phyloP scores from a whole-genome alignment of 495 filamentous ascomycete species.

The Aspergillus leporis region DNA sequence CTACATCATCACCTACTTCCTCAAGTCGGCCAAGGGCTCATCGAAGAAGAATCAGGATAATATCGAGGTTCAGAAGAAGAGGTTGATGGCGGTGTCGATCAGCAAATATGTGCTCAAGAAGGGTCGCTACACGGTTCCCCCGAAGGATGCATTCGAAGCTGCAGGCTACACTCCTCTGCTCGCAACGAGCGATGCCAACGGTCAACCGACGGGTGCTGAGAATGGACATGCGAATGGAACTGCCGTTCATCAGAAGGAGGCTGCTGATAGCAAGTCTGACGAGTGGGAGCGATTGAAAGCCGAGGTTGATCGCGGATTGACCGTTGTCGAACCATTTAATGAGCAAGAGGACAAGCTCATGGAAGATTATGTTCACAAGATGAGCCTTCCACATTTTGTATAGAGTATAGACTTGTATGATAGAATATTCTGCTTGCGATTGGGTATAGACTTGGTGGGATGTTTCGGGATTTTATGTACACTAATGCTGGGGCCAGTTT shows the following conservation, averaged over 20 bases:
- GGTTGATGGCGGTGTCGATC: conserved; percentile 66
- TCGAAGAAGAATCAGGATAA: conserved; percentile 35
- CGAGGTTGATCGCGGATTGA: conserved; percentile 46
- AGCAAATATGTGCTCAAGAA: conserved; percentile 82
- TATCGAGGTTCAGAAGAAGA: conserved; percentile 31
- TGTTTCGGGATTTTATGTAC: too few relatives aligned
- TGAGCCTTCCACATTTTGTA: conserved; percentile 18
- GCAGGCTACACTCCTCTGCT: conserved; percentile 53
- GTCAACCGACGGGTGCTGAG: conserved; percentile 12
- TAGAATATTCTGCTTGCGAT: neutral
- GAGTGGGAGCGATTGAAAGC: conserved; percentile 44
- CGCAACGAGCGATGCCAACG: conserved; percentile 4
- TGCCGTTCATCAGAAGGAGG: conserved; percentile 12
- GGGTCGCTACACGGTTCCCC: conserved; percentile 74
- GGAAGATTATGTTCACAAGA: conserved; percentile 26
- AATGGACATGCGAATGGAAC: conserved; percentile 13
- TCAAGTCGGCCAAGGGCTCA: conserved; percentile 42
- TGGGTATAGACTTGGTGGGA: too few relatives aligned
- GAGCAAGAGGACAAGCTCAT: conserved; percentile 41
- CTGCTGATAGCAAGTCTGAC: conserved; percentile 6
- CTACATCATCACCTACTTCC: conserved; percentile 64
- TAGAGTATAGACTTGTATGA: conserved; percentile 10
- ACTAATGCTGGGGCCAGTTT: too few relatives aligned
- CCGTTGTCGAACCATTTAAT: conserved; percentile 42
- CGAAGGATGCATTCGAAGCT: conserved; percentile 65